phyloP scores from a whole-genome alignment of 306 rosid species.

The Lathyrus tuberosus region DNA sequence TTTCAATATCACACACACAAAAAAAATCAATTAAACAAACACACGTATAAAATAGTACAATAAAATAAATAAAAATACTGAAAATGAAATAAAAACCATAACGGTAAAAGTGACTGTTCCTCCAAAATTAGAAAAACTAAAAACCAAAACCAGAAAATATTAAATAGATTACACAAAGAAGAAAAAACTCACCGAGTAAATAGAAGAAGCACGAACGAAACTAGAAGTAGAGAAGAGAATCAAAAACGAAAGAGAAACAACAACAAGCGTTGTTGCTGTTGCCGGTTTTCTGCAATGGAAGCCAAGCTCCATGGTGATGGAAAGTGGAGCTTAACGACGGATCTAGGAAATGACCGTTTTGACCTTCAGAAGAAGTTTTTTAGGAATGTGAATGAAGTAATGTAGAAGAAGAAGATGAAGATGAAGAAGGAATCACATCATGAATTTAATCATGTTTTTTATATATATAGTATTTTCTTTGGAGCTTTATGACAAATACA shows the following conservation, averaged over 20 bases:
- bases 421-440: not conserved
- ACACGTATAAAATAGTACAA: not conserved
- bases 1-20: not conserved
- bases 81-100: constrained; percentile 12
- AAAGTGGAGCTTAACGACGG: not conserved
- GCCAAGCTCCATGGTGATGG: constrained; percentile 31
- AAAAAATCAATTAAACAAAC: not conserved
- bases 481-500: not conserved
- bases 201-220: constrained; percentile 55
- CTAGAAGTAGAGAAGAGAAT: constrained; percentile 23
- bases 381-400: not conserved
- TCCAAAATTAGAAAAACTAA: constrained; percentile 28
- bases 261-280: constrained; percentile 40
- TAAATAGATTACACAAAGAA: not conserved
- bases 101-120: constrained; percentile 9
- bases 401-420: not conserved
- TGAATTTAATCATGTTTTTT: not conserved
- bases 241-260: constrained; percentile 48
- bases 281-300: constrained; percentile 33
- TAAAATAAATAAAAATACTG: not conserved
- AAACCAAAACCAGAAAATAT: not conserved
- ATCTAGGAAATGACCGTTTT: constrained; percentile 2
- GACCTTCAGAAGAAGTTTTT: not conserved
- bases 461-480: constrained; percentile 16
- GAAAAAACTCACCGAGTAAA: constrained; percentile 55